Percentiles rank a stretch among this genome's conserved stretches.
Evolutionary conservation across 352 stramenopile genomes (phyloP).

Genomic region (Globisporangium emineosum): DNA sequence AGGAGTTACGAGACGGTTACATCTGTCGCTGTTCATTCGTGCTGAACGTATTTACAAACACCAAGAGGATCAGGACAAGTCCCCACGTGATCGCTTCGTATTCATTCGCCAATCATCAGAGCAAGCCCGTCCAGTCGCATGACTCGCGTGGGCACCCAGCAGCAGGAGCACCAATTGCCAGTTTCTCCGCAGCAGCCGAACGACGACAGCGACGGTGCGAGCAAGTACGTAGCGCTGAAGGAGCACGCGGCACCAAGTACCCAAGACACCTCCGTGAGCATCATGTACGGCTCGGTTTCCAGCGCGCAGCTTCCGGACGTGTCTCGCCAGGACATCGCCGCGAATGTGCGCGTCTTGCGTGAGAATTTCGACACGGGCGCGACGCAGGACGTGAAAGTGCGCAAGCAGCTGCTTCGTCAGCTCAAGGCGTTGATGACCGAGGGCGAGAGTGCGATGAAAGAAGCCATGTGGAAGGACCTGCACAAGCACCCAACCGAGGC

Average conservation of each 20-base stretch:
- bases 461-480: slow-evolving; percentile 62
- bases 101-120: background rate
- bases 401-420: slow-evolving; percentile 45
- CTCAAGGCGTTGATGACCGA: slow-evolving; percentile 54
- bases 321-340: slow-evolving; percentile 42
- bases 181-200: background rate
- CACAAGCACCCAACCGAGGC: slow-evolving; percentile 73
- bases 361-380: slow-evolving; percentile 42
- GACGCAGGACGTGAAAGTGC: slow-evolving; percentile 39
- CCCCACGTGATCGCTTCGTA: background rate
- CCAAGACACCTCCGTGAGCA: slow-evolving; percentile 40
- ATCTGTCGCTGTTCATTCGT: background rate
- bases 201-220: background rate
- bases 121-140: too few relatives aligned
- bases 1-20: background rate
- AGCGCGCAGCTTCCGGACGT: slow-evolving; percentile 36
- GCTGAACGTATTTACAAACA: background rate
- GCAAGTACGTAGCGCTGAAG: background rate
- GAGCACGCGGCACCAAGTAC: background rate
- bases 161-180: background rate
- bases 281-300: slow-evolving; percentile 38
- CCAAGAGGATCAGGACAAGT: background rate
- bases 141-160: background rate
- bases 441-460: slow-evolving; percentile 37
- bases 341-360: slow-evolving; percentile 47